Evolutionary conservation across 2,329 filamentous ascomycete species (phyloP).

Genomic region (Calonectria pteridis): DNA sequence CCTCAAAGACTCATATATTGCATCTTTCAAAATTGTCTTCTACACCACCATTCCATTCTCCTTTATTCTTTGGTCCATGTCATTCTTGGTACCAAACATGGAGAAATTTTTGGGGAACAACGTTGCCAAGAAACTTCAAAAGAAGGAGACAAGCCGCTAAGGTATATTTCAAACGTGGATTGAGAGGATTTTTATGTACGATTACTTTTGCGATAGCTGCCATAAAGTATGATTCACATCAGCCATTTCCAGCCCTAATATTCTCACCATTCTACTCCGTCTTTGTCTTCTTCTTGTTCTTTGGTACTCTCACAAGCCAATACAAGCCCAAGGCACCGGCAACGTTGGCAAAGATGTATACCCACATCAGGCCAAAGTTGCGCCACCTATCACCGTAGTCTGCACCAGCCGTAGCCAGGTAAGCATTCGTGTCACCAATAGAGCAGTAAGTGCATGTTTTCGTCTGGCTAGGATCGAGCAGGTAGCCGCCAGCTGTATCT

Average conservation of each 20-base stretch:
- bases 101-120: conserved; percentile 58
- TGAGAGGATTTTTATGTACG: not conserved
- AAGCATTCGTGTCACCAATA: conserved; percentile 64
- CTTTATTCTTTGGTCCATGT: conserved; percentile 50
- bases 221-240: not conserved
- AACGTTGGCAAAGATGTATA: conserved; percentile 71
- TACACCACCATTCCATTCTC: conserved; percentile 55
- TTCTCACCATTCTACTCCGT: not conserved
- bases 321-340: conserved; percentile 67
- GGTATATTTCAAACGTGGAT: not conserved
- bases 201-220: not conserved
- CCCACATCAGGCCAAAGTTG: conserved; percentile 75
- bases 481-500: conserved; percentile 61
- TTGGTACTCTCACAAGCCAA: conserved; percentile 65
- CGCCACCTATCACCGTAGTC: conserved; percentile 73
- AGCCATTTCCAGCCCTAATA: not conserved
- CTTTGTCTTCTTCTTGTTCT: conserved; percentile 48
- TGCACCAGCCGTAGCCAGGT: conserved; percentile 61
- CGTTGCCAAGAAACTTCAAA: conserved; percentile 58
- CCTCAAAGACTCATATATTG: conserved; percentile 54
- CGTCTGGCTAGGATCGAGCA: conserved; percentile 62
- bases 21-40: conserved; percentile 59
- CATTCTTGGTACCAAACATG: conserved; percentile 57
- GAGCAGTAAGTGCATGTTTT: conserved; percentile 68
- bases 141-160: not conserved